Conservation (phyloP, 2,329 filamentous ascomycete genomes). For the Exophiala alcalophila region DNA sequence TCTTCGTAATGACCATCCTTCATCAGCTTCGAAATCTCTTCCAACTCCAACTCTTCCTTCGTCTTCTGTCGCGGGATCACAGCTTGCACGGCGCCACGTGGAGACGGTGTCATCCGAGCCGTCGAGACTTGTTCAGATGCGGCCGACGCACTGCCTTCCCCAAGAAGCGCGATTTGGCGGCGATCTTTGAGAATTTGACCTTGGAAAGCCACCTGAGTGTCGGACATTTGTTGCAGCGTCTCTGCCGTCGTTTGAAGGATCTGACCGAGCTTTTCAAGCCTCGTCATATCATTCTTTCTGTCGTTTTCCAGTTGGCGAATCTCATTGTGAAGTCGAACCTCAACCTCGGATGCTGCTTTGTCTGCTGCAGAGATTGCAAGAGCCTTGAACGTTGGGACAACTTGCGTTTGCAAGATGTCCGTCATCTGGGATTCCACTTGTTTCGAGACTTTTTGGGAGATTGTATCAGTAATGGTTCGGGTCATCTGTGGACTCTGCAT, state of each 20-base stretch:
- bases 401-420: slow-evolving; percentile 57
- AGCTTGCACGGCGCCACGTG: slow-evolving; percentile 27
- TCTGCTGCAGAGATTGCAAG: slow-evolving; percentile 65
- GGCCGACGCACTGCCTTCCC: slow-evolving; percentile 31
- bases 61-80: slow-evolving; percentile 20
- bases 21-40: slow-evolving; percentile 43
- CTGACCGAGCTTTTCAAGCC: slow-evolving; percentile 58
- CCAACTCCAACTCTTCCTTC: slow-evolving; percentile 41
- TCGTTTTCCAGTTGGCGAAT: slow-evolving; percentile 52
- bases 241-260: slow-evolving; percentile 57
- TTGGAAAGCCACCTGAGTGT: slow-evolving; percentile 43
- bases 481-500: slow-evolving; percentile 72
- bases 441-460: slow-evolving; percentile 63
- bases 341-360: slow-evolving; percentile 65
- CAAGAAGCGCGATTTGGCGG: slow-evolving; percentile 21
- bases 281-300: slow-evolving; percentile 54
- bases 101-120: slow-evolving; percentile 24
- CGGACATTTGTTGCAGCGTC: slow-evolving; percentile 44
- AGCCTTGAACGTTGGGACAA: slow-evolving; percentile 65
- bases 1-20: slow-evolving; percentile 42
- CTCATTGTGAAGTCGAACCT: slow-evolving; percentile 56
- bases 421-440: slow-evolving; percentile 69
- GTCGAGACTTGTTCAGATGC: slow-evolving; percentile 29
- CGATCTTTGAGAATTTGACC: slow-evolving; percentile 38
- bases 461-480: slow-evolving; percentile 68